Evolutionary conservation across 176 grass and related monocot species (phyloP).

Genomic region (Paspalum vaginatum): DNA sequence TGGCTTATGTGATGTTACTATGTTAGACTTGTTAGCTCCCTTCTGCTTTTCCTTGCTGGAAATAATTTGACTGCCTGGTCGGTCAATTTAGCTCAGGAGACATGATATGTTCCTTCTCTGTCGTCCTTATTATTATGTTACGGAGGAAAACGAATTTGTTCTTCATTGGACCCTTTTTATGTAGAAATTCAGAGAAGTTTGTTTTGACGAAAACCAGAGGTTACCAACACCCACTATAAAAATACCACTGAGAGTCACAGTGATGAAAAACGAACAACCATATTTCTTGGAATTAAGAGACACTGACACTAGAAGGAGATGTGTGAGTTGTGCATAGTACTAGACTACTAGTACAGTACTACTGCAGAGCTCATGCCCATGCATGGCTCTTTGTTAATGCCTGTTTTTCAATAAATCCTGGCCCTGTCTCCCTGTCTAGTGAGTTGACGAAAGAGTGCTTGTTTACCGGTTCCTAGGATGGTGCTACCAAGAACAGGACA

Average conservation of each 20-base stretch:
- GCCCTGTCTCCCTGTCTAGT: background rate
- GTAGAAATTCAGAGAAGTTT: background rate
- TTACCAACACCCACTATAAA: no score
- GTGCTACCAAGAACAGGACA: conserved; percentile 23
- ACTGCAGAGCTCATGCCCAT: background rate
- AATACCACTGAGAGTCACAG: no score
- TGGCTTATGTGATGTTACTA: background rate
- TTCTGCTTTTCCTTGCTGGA: conserved; percentile 3
- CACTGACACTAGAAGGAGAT: no score
- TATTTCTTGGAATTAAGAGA: background rate
- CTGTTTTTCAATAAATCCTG: background rate
- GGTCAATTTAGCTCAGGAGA: background rate
- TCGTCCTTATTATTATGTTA: background rate
- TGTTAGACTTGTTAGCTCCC: no score
- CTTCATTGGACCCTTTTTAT: background rate
- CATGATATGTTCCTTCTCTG: background rate
- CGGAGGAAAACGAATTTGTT: background rate
- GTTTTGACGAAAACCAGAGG: background rate
- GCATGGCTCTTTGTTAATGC: background rate
- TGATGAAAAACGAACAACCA: background rate
- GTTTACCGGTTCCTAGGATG: background rate
- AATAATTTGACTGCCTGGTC: background rate
- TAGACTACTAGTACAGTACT: no score
- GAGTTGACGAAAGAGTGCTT: conserved; percentile 22
- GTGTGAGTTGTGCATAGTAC: no score